Conservation (phyloP, 805 yeast genomes). For the Metschnikowia colocasiae region DNA sequence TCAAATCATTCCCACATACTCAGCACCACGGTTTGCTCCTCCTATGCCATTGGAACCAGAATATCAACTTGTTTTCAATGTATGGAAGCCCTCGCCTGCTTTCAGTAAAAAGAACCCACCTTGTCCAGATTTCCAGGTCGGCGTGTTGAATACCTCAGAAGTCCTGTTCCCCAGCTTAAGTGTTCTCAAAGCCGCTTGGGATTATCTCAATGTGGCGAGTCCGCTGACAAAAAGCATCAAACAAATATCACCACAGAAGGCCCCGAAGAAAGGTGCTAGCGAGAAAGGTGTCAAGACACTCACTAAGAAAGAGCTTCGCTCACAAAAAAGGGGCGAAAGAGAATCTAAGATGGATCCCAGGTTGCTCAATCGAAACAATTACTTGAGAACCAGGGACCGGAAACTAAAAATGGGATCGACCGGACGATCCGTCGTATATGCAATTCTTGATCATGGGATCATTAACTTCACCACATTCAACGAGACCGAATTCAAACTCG, state of each 20-base stretch:
- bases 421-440: slow-evolving; percentile 51
- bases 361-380: slow-evolving; percentile 24
- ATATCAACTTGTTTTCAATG: slow-evolving; percentile 49
- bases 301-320: slow-evolving; percentile 25
- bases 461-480: slow-evolving; percentile 59
- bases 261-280: background rate
- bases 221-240: background rate
- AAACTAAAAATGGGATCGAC: slow-evolving; percentile 50
- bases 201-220: slow-evolving; percentile 6
- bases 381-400: slow-evolving; percentile 30
- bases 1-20: slow-evolving; percentile 18
- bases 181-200: slow-evolving; percentile 36
- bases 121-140: slow-evolving; percentile 69
- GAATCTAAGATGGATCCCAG: slow-evolving; percentile 25
- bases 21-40: slow-evolving; percentile 13
- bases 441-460: slow-evolving; percentile 72
- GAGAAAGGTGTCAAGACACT: slow-evolving; percentile 8
- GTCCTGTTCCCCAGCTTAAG: slow-evolving; percentile 44
- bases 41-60: slow-evolving; percentile 9
- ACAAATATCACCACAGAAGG: background rate
- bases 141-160: slow-evolving; percentile 48
- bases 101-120: slow-evolving; percentile 72
- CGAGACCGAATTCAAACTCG: slow-evolving; percentile 46
- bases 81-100: slow-evolving; percentile 78
- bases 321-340: slow-evolving; percentile 25